Percentiles rank a stretch among this genome's conserved stretches.
phyloP scores from a whole-genome alignment of 352 stramenopile genomes.

The Phytophthora sp. region DNA sequence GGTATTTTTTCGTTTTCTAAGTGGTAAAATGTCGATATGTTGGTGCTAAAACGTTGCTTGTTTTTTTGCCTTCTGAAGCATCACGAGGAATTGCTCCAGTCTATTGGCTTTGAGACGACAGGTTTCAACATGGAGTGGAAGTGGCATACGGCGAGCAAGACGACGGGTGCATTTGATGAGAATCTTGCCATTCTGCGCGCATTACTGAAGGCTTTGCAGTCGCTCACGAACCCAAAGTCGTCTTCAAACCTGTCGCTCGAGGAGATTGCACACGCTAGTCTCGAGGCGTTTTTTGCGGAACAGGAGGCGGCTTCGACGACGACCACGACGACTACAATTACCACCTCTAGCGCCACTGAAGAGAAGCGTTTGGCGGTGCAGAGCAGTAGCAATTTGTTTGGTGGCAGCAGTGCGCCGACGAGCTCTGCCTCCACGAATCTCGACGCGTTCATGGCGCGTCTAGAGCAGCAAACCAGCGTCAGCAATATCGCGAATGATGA shows the following conservation, averaged over 20 bases:
- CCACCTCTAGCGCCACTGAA: constrained; percentile 11
- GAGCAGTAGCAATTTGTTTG: constrained; percentile 6
- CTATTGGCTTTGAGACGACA: constrained; percentile 77
- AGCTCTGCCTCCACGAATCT: constrained; percentile 37
- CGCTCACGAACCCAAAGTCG: constrained; percentile 43
- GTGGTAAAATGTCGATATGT: neutral
- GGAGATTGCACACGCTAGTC: constrained; percentile 51
- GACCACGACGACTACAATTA: constrained; percentile 18
- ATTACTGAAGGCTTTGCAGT: constrained; percentile 65
- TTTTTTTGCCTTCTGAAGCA: constrained; percentile 48
- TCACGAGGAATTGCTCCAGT: constrained; percentile 75
- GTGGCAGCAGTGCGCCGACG: neutral
- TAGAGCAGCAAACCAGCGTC: constrained; percentile 56
- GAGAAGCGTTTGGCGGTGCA: constrained; percentile 21
- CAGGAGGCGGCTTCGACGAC: neutral
- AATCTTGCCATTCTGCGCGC: constrained; percentile 71
- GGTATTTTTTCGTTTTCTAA: constrained; percentile 36
- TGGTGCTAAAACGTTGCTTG: constrained; percentile 7
- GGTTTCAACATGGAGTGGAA: constrained; percentile 87
- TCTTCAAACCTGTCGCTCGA: constrained; percentile 58
- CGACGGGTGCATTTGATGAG: constrained; percentile 68
- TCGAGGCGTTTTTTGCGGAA: constrained; percentile 35
- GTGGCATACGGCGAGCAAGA: constrained; percentile 70
- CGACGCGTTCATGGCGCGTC: constrained; percentile 59
- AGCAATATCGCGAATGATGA: constrained; percentile 34